Conservation (phyloP, 305 asterid genomes). For the Fraxinus platypoda region DNA sequence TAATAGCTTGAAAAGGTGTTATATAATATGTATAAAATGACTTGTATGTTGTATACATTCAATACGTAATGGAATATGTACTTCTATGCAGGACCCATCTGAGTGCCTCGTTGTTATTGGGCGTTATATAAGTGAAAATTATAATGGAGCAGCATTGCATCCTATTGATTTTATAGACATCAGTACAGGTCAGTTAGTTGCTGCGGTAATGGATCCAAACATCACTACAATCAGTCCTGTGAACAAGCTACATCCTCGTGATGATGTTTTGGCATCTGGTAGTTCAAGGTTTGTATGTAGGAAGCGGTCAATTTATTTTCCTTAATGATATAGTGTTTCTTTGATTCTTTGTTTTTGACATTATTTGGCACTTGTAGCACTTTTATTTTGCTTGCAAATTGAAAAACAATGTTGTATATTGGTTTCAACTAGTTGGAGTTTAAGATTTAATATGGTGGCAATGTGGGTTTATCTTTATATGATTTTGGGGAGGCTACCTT, state of each 20-base stretch:
- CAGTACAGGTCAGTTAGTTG: slow-evolving; percentile 85
- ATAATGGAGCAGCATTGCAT: slow-evolving; percentile 84
- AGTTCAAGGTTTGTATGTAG: slow-evolving; percentile 74
- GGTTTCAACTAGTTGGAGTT: not conserved
- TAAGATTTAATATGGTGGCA: not conserved
- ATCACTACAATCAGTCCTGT: slow-evolving; percentile 91
- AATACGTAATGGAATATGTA: slow-evolving; percentile 9
- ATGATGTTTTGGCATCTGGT: slow-evolving; percentile 92
- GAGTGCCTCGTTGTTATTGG: slow-evolving; percentile 90
- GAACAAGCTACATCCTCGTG: slow-evolving; percentile 89
- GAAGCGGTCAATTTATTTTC: not conserved
- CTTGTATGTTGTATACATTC: not conserved
- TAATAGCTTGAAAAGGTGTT: slow-evolving; percentile 14
- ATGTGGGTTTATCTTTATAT: not conserved
- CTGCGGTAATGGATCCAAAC: slow-evolving; percentile 90
- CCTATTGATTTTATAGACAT: slow-evolving; percentile 89
- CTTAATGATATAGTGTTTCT: not conserved
- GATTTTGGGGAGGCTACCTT: not conserved
- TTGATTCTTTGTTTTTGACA: not conserved
- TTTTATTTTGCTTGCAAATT: not conserved
- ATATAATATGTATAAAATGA: not conserved
- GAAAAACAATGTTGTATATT: not conserved
- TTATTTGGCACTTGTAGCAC: not conserved
- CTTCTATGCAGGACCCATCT: slow-evolving; percentile 63
- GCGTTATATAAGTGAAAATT: slow-evolving; percentile 95